These are phyloP conservation scores for Neonectria sp. DNA, from an alignment of 2,329 filamentous ascomycete genomes.

Conservation along the genomic window DNA sequence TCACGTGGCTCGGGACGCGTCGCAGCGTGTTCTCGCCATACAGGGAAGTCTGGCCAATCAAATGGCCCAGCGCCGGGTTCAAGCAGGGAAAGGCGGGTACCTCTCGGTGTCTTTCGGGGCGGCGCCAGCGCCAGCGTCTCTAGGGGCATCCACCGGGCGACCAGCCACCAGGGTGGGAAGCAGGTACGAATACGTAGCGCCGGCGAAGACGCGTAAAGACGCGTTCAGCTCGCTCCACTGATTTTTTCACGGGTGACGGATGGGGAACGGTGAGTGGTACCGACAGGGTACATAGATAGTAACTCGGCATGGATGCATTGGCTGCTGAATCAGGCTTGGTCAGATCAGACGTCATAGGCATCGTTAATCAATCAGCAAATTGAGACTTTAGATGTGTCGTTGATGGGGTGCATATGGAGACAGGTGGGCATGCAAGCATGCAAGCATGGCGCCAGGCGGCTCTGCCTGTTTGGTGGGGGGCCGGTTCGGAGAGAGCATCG, in stretches of 20 bases:
- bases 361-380: slow-evolving; percentile 53
- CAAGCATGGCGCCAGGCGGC: slow-evolving; percentile 23
- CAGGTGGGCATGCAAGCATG: slow-evolving; percentile 29
- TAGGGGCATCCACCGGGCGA: slow-evolving; percentile 37
- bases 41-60: slow-evolving; percentile 46
- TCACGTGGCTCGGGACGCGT: slow-evolving; percentile 58
- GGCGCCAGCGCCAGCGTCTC: slow-evolving; percentile 34
- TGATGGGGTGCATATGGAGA: slow-evolving; percentile 34
- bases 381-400: slow-evolving; percentile 30
- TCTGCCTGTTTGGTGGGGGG: slow-evolving; percentile 25
- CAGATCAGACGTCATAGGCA: slow-evolving; percentile 40
- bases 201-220: slow-evolving; percentile 41
- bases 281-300: slow-evolving; percentile 2
- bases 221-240: slow-evolving; percentile 33
- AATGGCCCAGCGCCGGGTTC: slow-evolving; percentile 36
- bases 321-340: slow-evolving; percentile 45
- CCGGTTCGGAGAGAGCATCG: slow-evolving; percentile 41
- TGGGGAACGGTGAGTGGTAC: neutral
- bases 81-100: slow-evolving; percentile 33
- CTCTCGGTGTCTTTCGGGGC: slow-evolving; percentile 36
- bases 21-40: slow-evolving; percentile 49
- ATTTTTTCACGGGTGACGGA: slow-evolving; percentile 19
- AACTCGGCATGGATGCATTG: slow-evolving; percentile 16
- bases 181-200: slow-evolving; percentile 32
- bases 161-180: slow-evolving; percentile 41